A percentile compares a stretch with the other conserved stretches of the same genome.
Conservation (phyloP, 116 monocot species). For the Papilionanthe hybrid region DNA sequence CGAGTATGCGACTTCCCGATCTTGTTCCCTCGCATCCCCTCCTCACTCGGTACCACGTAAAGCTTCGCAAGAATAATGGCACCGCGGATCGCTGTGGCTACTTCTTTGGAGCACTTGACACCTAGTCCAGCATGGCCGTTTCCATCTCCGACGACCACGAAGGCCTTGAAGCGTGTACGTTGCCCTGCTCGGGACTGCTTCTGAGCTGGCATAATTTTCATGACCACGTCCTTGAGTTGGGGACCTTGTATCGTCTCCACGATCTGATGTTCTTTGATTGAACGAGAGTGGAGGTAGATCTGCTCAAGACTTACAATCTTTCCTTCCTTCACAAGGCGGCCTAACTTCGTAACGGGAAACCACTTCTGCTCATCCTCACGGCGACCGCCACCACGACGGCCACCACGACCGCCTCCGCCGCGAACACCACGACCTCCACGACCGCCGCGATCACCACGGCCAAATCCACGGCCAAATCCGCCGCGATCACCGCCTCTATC, state of each 20-base stretch:
- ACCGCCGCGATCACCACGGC: constrained; percentile 16
- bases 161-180: constrained; percentile 79
- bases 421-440: constrained; percentile 20
- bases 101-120: constrained; percentile 76
- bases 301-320: constrained; percentile 49
- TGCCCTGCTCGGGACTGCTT: constrained; percentile 80
- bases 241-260: constrained; percentile 36
- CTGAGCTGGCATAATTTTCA: constrained; percentile 72
- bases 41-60: constrained; percentile 72
- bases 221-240: constrained; percentile 76
- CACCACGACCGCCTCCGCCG: constrained; percentile 17
- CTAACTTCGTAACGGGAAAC: constrained; percentile 46
- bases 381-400: constrained; percentile 20
- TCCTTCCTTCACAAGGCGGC: constrained; percentile 38
- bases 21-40: constrained; percentile 92
- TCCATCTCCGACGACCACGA: constrained; percentile 73
- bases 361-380: constrained; percentile 29
- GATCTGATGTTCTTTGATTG: constrained; percentile 88
- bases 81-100: constrained; percentile 73
- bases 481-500: constrained; percentile 28
- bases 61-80: constrained; percentile 80
- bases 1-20: constrained; percentile 77
- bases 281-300: constrained; percentile 79
- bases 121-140: constrained; percentile 62
- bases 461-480: constrained; percentile 13